Conservation (phyloP, 2,329 filamentous ascomycete genomes). For the Stachybotrys chlorohalonatus region DNA sequence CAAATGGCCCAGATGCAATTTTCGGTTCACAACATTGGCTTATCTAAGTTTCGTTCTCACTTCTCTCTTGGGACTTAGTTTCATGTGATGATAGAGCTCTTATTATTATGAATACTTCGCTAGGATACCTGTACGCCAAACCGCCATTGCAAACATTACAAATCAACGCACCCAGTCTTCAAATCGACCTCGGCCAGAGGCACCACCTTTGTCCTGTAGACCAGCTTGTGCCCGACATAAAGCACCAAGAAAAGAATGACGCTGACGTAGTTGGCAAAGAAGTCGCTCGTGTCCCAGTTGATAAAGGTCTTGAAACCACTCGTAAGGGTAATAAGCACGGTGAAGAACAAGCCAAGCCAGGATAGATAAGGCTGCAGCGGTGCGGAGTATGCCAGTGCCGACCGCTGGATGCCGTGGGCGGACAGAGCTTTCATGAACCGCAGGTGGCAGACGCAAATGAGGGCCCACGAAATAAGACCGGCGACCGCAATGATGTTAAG, state of each 20-base stretch:
- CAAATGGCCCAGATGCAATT: too few relatives aligned
- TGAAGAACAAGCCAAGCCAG: conserved; percentile 59
- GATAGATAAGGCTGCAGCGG: conserved; percentile 55
- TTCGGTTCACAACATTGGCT: too few relatives aligned
- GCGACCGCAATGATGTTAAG: conserved; percentile 62
- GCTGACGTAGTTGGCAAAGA: conserved; percentile 57
- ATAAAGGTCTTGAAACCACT: conserved; percentile 64
- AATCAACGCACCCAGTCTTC: conserved; percentile 2
- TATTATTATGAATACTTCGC: too few relatives aligned
- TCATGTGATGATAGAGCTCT: too few relatives aligned
- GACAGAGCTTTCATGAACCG: conserved; percentile 54
- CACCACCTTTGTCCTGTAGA: conserved; percentile 29
- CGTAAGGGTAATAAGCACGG: conserved; percentile 53
- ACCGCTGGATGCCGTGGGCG: conserved; percentile 47
- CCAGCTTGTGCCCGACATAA: conserved; percentile 51
- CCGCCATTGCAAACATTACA: neutral
- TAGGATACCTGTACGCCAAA: too few relatives aligned
- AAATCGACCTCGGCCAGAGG: conserved; percentile 27
- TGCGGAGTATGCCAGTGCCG: conserved; percentile 50
- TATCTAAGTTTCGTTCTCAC: too few relatives aligned
- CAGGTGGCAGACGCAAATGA: conserved; percentile 56
- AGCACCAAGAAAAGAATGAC: conserved; percentile 54
- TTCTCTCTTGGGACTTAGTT: too few relatives aligned
- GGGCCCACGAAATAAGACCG: conserved; percentile 62
- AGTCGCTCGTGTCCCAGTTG: conserved; percentile 48